Evolutionary conservation across 2,329 filamentous ascomycete species (phyloP).

Genomic region (Fusarium transvaalense): DNA sequence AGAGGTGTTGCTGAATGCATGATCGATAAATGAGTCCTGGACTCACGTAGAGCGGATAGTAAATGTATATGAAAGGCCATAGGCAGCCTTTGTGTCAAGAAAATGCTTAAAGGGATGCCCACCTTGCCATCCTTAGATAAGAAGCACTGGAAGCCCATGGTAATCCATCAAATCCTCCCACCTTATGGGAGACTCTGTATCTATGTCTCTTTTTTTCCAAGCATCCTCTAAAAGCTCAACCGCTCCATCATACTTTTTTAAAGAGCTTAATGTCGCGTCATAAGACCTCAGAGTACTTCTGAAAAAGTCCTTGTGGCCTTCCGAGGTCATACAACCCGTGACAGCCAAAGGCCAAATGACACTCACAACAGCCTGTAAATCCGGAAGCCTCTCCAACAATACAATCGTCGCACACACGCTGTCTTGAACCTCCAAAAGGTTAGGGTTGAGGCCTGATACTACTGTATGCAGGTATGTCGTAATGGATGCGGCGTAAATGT

Average conservation of each 20-base stretch:
- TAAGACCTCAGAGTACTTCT: not conserved
- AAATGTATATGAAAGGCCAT: not conserved
- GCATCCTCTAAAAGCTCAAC: not conserved
- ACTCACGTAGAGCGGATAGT: not conserved
- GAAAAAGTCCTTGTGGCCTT: not conserved
- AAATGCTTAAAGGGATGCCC: not conserved
- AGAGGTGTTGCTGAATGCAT: not conserved
- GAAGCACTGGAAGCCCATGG: not conserved
- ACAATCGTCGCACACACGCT: not conserved
- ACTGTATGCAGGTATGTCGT: not conserved
- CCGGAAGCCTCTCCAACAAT: not conserved
- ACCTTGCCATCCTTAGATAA: not conserved
- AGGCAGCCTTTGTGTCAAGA: not conserved
- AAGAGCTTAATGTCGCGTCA: not conserved
- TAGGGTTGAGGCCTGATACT: not conserved
- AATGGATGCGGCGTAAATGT: not conserved
- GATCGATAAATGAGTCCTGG: not conserved
- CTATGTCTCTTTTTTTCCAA: not conserved
- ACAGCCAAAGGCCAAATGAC: not conserved
- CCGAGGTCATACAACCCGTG: not conserved
- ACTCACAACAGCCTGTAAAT: not conserved
- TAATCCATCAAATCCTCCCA: not conserved
- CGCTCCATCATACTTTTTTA: not conserved
- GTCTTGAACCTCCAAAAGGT: not conserved
- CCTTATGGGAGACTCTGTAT: not conserved